phyloP scores from a whole-genome alignment of 345 rosid genomes.

The Erucastrum elatum region DNA sequence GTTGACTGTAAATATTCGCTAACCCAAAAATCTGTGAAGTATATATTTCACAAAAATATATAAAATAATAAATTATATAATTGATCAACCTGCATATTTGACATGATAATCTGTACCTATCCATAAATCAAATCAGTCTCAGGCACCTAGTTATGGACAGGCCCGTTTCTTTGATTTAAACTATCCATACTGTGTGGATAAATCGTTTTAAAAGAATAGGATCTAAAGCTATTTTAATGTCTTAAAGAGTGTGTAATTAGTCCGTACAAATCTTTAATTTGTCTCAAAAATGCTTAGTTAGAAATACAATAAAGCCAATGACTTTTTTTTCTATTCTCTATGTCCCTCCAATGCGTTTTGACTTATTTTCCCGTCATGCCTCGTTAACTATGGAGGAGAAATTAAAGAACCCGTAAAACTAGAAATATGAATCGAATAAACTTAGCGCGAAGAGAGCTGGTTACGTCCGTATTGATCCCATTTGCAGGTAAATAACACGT shows the following conservation, averaged over 20 bases:
- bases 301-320: constrained; percentile 1
- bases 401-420: background rate
- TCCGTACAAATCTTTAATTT: constrained; percentile 15
- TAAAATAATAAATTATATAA: too few relatives aligned
- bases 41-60: too few relatives aligned
- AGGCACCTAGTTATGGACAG: background rate
- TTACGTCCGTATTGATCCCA: constrained; percentile 19
- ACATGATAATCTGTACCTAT: too few relatives aligned
- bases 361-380: constrained; percentile 20
- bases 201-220: background rate
- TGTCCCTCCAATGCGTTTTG: constrained; percentile 26
- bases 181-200: background rate
- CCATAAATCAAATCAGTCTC: background rate
- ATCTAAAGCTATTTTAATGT: constrained; percentile 1
- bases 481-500: background rate
- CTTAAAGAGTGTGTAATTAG: constrained; percentile 14
- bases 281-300: background rate
- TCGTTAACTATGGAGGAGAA: constrained; percentile 23
- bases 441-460: constrained; percentile 26
- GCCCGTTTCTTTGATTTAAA: background rate
- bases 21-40: too few relatives aligned
- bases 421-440: background rate
- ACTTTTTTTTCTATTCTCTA: background rate
- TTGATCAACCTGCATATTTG: too few relatives aligned
- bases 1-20: too few relatives aligned